Percentiles rank a stretch among this genome's conserved stretches.
These are phyloP conservation scores for Calocybe cyanea DNA, from an alignment of 768 basidiomycete species.

Conservation along the genomic window DNA sequence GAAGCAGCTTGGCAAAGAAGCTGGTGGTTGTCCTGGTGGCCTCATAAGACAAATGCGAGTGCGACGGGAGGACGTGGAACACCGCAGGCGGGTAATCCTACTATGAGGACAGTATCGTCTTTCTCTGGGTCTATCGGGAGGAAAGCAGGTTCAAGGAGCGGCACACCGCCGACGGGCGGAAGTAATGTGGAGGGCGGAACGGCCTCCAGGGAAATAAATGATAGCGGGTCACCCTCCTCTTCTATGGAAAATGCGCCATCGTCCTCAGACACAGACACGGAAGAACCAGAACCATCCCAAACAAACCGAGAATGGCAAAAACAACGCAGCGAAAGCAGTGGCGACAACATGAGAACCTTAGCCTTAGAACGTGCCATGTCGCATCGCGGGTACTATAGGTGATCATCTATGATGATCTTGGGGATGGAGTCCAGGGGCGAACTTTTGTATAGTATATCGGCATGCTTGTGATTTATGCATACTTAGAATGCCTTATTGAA, in stretches of 20 bases:
- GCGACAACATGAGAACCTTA: too few relatives aligned
- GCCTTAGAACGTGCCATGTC: too few relatives aligned
- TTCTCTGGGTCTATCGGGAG: conserved; percentile 14
- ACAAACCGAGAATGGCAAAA: too few relatives aligned
- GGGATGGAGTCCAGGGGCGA: too few relatives aligned
- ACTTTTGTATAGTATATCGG: too few relatives aligned
- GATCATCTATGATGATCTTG: too few relatives aligned
- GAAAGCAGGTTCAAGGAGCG: conserved; percentile 29
- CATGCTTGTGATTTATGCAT: too few relatives aligned
- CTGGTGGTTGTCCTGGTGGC: conserved; percentile 26
- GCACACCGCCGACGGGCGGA: conserved; percentile 27
- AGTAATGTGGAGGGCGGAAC: conserved; percentile 21
- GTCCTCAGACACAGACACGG: conserved; percentile 1
- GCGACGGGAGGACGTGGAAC: conserved; percentile 10
- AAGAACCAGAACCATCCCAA: too few relatives aligned
- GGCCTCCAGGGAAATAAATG: conserved; percentile 22
- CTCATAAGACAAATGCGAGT: neutral
- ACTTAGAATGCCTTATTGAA: too few relatives aligned
- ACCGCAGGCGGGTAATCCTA: conserved; percentile 7
- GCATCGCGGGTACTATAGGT: too few relatives aligned
- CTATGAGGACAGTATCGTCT: conserved; percentile 11
- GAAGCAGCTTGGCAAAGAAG: conserved; percentile 46
- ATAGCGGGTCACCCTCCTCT: conserved; percentile 16
- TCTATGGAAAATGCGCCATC: conserved; percentile 7
- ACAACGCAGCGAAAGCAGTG: too few relatives aligned